Evolutionary conservation across 108 stramenopile genomes (phyloP), one percentile per base, ranked within the genome.

Genomic region (Cyclotella atomus): DNA sequence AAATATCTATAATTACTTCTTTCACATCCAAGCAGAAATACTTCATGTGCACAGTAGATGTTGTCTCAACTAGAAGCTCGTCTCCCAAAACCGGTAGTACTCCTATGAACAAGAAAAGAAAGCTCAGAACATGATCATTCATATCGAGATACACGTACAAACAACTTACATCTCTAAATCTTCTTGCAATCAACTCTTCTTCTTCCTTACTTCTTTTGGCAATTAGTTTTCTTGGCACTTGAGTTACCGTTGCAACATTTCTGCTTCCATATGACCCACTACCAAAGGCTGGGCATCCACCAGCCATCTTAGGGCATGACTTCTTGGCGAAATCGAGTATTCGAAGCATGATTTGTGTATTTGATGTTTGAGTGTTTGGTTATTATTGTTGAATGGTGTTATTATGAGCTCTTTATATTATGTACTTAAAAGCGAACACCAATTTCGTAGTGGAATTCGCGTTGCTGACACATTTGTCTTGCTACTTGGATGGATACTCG

Each of bases 231-330:
- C 29, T 20, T 0, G 62, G 35, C 30, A 41, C 27, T 20, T 63
- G 55, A 23, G 59, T 27, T 32, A 29, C 36, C 30, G 72, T 56
- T 44, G 63, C 54, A 21, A 56, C 43, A 21, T 45, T 44, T 46
- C 72, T 53, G 33, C 72, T 41, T 32, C 3, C 0, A 32, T 21
- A 7, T 16, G 7, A 47, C 23, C 71, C 71, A 32, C 72, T 64
- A 19, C 72, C 72, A 30, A 32, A 65, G 23, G 24, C 49, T 7
- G 72, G 72, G 23, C 72, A 73, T 0, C 49, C 62, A 49, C 72
- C 72, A 6, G 72, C 41, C 54, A 73, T 65, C 36, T 28, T 64
- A 3, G 52, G 34, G 46, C 2, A 53, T 16, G 71, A 53, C 34
- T 38, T 62, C 28, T 63, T 33, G 3, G 72, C 23, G 10, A 45